These are phyloP conservation scores for Lachnellula willkommii DNA, from an alignment of 2,329 filamentous ascomycete genomes.

Conservation along the genomic window DNA sequence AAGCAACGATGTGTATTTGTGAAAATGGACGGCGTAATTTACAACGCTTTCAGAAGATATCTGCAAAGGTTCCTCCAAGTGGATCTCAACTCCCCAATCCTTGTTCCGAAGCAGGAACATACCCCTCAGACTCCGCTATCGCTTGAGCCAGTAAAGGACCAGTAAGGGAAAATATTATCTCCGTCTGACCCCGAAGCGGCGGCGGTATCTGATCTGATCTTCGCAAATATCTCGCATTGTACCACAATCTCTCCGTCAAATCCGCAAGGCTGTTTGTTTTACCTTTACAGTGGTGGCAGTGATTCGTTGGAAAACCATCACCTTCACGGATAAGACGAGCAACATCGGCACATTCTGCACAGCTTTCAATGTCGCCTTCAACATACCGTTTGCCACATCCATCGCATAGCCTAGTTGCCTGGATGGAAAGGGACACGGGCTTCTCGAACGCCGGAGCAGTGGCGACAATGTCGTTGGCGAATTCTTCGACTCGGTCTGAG, in stretches of 20 bases:
- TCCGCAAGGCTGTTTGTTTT: neutral
- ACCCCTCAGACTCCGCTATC: no score
- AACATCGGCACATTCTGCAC: neutral
- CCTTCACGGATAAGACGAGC: neutral
- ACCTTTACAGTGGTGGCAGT: neutral
- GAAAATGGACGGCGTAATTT: neutral
- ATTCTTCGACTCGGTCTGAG: no score
- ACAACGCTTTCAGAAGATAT: neutral
- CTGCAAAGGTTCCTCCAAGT: neutral
- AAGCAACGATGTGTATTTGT: neutral
- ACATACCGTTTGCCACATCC: no score
- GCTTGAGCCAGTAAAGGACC: no score
- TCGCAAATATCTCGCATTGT: no score
- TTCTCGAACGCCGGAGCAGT: no score
- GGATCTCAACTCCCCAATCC: neutral
- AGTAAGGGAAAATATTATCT: neutral
- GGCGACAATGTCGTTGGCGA: no score
- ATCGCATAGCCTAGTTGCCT: no score
- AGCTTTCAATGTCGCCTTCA: neutral
- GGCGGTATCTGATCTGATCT: no score
- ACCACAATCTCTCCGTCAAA: neutral
- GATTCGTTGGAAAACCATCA: neutral
- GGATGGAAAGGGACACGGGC: no score
- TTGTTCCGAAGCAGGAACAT: neutral
- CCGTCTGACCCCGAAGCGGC: neutral